Conservation (phyloP, 257 asterid genomes). For the Coffea eugenioides region DNA sequence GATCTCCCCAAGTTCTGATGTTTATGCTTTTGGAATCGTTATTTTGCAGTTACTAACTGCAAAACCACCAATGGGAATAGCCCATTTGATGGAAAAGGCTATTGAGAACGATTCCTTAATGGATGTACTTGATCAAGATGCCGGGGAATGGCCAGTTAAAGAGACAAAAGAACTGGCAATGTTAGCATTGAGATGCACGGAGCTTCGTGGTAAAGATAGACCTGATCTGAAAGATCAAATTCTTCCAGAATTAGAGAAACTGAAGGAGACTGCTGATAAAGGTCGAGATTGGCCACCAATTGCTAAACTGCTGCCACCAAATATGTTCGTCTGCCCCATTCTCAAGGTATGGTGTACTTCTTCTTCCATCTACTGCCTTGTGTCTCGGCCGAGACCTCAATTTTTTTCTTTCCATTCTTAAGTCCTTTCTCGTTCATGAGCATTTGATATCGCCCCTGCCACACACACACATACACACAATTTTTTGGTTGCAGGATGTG, state of each 20-base stretch:
- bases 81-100: slow-evolving; percentile 61
- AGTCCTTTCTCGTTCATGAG: neutral
- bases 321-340: slow-evolving; percentile 69
- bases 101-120: slow-evolving; percentile 33
- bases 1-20: slow-evolving; percentile 62
- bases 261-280: slow-evolving; percentile 51
- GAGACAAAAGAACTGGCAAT: slow-evolving; percentile 53
- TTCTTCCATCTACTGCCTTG: neutral
- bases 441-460: neutral
- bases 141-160: slow-evolving; percentile 70
- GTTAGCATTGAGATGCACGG: slow-evolving; percentile 72
- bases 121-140: slow-evolving; percentile 54
- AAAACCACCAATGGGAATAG: slow-evolving; percentile 64
- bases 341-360: slow-evolving; percentile 46
- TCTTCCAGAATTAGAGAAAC: slow-evolving; percentile 60
- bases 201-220: slow-evolving; percentile 59
- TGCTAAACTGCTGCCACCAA: slow-evolving; percentile 46
- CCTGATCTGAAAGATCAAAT: slow-evolving; percentile 57
- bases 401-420: too few species aligned
- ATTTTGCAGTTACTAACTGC: slow-evolving; percentile 73
- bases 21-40: slow-evolving; percentile 78
- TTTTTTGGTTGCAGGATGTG: slow-evolving; percentile 49
- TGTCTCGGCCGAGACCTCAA: neutral
- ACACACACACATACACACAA: neutral
- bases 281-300: slow-evolving; percentile 32